phyloP scores from a whole-genome alignment of 768 basidiomycete genomes.

The Boletus rufocinnamomeus region DNA sequence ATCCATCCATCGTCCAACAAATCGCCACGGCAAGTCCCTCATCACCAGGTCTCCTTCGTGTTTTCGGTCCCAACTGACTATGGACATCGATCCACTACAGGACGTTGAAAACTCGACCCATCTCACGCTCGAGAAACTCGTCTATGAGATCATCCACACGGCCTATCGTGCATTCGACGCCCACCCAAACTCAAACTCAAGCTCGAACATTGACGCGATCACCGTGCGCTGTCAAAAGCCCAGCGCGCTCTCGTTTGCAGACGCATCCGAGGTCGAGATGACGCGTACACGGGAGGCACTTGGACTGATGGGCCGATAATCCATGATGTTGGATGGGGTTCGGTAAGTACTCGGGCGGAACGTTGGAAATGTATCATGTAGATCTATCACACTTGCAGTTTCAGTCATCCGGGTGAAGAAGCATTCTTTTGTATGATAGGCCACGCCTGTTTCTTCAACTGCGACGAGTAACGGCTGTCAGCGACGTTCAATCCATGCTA shows the following conservation, averaged over 20 bases:
- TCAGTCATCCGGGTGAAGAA: not conserved
- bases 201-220: slow-evolving; percentile 38
- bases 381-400: not conserved
- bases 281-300: slow-evolving; percentile 38
- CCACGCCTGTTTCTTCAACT: no score
- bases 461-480: no score
- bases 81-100: slow-evolving; percentile 1
- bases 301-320: not conserved
- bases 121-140: slow-evolving; percentile 27
- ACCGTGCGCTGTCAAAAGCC: slow-evolving; percentile 67
- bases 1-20: slow-evolving; percentile 37
- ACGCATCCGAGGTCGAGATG: slow-evolving; percentile 63
- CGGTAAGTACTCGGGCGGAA: not conserved
- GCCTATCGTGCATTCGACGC: slow-evolving; percentile 62
- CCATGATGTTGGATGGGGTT: not conserved
- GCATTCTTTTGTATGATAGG: no score
- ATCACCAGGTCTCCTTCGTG: no score
- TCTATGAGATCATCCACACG: slow-evolving; percentile 50
- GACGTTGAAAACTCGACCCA: slow-evolving; percentile 12
- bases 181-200: not conserved
- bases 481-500: no score
- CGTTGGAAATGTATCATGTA: not conserved
- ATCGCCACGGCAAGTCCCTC: slow-evolving; percentile 28
- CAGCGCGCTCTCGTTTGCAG: slow-evolving; percentile 67
- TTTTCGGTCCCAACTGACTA: not conserved